A percentile compares a stretch with the other conserved stretches of the same genome.
Conservation (phyloP, 1,139 yeast genomes). For the Taphrina flavorubra region DNA sequence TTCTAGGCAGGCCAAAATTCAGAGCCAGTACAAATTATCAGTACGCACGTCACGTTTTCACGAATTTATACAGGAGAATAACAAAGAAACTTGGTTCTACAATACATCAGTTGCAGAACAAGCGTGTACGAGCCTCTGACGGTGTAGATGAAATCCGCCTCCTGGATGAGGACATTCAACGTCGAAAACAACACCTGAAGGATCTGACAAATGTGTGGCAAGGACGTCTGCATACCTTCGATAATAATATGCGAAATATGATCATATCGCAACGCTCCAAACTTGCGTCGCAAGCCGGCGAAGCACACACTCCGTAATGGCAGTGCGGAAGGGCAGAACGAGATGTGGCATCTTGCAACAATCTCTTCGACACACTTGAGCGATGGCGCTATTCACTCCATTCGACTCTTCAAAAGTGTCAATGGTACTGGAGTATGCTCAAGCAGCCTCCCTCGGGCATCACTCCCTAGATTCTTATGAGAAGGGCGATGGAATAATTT, state of each 20-base stretch:
- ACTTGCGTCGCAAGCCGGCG: neutral
- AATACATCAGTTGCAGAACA: neutral
- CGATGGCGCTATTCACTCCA: too few species aligned
- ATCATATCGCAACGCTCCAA: conserved; percentile 9
- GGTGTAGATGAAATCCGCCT: conserved; percentile 11
- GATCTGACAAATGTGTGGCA: neutral
- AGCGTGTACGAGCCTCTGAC: neutral
- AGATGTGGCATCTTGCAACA: too few species aligned
- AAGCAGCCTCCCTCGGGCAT: too few species aligned
- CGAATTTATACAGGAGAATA: neutral
- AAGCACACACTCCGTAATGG: too few species aligned
- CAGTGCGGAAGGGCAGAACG: too few species aligned
- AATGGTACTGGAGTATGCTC: too few species aligned
- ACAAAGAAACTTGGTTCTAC: neutral
- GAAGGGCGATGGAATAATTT: too few species aligned
- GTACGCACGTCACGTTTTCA: conserved; percentile 9
- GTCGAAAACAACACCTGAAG: neutral
- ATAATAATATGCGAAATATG: neutral
- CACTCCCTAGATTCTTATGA: too few species aligned
- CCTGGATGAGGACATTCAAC: conserved; percentile 9
- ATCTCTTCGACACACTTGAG: too few species aligned
- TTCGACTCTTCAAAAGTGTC: too few species aligned
- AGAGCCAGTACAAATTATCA: neutral
- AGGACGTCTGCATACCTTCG: conserved; percentile 3
- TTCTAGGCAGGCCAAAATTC: neutral